These are phyloP conservation scores for Lichtheimia corymbifera DNA, from an alignment of 371 early-diverging fungal genomes.

Conservation along the genomic window DNA sequence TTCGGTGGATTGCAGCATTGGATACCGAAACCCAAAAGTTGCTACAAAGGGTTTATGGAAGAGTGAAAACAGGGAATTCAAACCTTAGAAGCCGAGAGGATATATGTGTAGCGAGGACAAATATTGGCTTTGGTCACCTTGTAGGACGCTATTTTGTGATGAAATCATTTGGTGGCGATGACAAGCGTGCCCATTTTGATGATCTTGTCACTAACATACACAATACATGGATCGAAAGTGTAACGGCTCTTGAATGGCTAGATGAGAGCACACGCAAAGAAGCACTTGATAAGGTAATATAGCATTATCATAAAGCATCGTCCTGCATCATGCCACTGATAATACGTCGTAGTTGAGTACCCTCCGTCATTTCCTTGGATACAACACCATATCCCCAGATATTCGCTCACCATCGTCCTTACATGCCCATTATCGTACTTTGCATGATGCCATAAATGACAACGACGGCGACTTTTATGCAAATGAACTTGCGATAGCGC, in stretches of 20 bases:
- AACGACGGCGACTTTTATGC: conserved; percentile 28
- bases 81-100: no score
- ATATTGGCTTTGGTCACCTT: conserved; percentile 42
- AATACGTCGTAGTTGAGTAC: not conserved
- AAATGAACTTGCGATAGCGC: conserved; percentile 31
- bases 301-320: not conserved
- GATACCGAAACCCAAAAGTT: no score
- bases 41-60: no score
- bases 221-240: conserved; percentile 34
- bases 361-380: conserved; percentile 48
- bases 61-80: no score
- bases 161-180: conserved; percentile 44
- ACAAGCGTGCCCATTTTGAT: conserved; percentile 27
- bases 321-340: not conserved
- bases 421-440: conserved; percentile 33
- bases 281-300: conserved; percentile 52
- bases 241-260: conserved; percentile 52
- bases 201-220: conserved; percentile 36
- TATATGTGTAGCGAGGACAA: no score
- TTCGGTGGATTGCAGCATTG: no score
- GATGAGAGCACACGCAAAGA: conserved; percentile 46
- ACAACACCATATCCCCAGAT: conserved; percentile 52
- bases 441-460: not conserved
- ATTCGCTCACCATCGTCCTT: conserved; percentile 43
- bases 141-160: conserved; percentile 58